phyloP scores from a whole-genome alignment of 1,284 basidiomycete genomes.

The Tylopilus sp. region DNA sequence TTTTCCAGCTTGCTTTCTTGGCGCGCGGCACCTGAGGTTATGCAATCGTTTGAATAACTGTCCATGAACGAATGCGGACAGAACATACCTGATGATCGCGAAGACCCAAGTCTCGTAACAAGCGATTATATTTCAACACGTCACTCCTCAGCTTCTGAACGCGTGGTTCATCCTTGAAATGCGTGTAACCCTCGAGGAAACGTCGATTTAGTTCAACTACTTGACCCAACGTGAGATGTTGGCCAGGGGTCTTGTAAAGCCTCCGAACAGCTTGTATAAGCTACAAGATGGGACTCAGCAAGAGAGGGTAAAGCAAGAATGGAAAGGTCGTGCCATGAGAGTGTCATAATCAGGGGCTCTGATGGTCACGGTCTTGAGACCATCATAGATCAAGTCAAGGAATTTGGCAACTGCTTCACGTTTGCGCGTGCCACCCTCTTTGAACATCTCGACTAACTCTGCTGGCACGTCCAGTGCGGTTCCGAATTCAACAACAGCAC shows the following conservation, averaged over 20 bases:
- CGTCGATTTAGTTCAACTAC: slow-evolving; percentile 96
- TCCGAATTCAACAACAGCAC: slow-evolving; percentile 97
- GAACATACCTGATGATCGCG: slow-evolving; percentile 90
- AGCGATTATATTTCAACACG: slow-evolving; percentile 93
- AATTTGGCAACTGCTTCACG: slow-evolving; percentile 88
- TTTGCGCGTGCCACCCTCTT: slow-evolving; percentile 85
- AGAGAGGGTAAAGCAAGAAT: neutral
- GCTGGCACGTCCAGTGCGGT: slow-evolving; percentile 84
- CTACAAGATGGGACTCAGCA: slow-evolving; percentile 36
- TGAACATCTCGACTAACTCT: slow-evolving; percentile 87
- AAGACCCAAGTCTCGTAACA: slow-evolving; percentile 89
- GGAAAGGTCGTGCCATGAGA: slow-evolving; percentile 67
- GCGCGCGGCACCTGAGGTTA: slow-evolving; percentile 69
- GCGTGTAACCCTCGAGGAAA: slow-evolving; percentile 89
- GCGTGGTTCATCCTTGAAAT: slow-evolving; percentile 92
- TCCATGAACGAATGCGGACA: neutral
- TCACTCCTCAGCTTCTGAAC: slow-evolving; percentile 80
- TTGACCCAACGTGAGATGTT: slow-evolving; percentile 91
- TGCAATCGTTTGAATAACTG: neutral
- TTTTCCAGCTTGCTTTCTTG: slow-evolving; percentile 85
- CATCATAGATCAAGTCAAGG: slow-evolving; percentile 91
- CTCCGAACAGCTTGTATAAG: slow-evolving; percentile 94
- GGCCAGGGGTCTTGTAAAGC: slow-evolving; percentile 92
- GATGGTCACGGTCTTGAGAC: slow-evolving; percentile 95
- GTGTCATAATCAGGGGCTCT: slow-evolving; percentile 98